A percentile compares a stretch with the other conserved stretches of the same genome.
These are phyloP conservation scores for Salix suchowensis DNA, from an alignment of 345 rosid species.

Conservation along the genomic window DNA sequence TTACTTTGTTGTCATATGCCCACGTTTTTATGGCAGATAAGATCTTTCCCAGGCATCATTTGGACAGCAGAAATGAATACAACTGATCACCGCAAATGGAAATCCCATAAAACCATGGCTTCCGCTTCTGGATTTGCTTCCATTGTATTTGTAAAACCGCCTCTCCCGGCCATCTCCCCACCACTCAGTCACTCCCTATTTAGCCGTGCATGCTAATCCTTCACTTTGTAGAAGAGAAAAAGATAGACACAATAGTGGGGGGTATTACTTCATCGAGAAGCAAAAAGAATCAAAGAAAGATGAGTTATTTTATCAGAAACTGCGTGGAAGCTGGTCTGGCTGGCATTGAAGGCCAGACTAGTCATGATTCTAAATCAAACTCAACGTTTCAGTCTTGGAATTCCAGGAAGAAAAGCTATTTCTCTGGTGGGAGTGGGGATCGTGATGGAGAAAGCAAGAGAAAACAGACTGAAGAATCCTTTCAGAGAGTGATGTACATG, in stretches of 20 bases:
- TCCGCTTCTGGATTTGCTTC: neutral
- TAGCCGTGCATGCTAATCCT: neutral
- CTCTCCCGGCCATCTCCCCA: no score
- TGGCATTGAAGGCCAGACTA: neutral
- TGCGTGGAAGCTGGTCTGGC: neutral
- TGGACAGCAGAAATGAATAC: neutral
- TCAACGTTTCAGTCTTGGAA: neutral
- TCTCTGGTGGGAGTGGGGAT: neutral
- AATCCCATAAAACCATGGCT: conserved; percentile 5
- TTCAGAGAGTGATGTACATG: conserved; percentile 36
- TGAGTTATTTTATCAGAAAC: neutral
- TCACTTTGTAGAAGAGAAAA: neutral
- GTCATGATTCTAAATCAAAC: conserved; percentile 5
- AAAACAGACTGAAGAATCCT: conserved; percentile 30
- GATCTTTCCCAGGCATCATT: neutral
- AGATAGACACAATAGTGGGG: no score
- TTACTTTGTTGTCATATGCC: neutral
- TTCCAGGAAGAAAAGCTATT: neutral
- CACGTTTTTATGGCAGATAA: neutral
- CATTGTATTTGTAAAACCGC: neutral
- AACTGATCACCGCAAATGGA: neutral
- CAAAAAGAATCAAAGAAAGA: neutral
- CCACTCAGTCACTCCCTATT: neutral
- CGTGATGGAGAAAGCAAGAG: neutral
- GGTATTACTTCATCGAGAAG: neutral